Base-by-base conservation (phyloP, 768 basidiomycete species). In the Leccinum longicurvipes region DNA sequence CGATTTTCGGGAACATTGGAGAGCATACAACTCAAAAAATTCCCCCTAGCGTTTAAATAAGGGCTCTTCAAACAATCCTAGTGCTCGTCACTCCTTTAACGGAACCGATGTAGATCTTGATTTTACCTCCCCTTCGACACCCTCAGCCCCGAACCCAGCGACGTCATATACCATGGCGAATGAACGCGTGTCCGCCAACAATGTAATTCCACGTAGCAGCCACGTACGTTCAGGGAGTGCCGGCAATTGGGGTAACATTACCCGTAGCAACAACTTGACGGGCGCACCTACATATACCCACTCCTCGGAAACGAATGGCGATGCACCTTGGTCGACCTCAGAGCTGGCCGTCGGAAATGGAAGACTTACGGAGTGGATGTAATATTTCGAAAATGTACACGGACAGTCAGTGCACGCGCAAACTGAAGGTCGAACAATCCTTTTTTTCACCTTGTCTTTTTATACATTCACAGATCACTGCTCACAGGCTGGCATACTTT, bases 151-250 rank as follows among this genome's bases (percentile, higher is more conserved):
- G 15, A 78, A 63, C 66, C 78, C 76, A 60, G 63, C 72, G 11
- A 64, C 82, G 52, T 73, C 79, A 19, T 73, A 69, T 63, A 64
- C 64, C 34, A 68, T 69, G 62, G 57, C 62, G 56, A 77, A 75
- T 41, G 77, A 72, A 50, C 80, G 76, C 59, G 73, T 64, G 39
- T 49, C 68, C 1, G 51, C 58, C 46, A 73, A 67, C 61, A 70
- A 74, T 44, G 68, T 54, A 48, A 62, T 64, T 39, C 61, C 76
- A 19, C 82, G 87, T 54, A 74, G 76, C 27, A 83, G 86, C 34
- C 89, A 91, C 65, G 82, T 83, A 56, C 85, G 89, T 58, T 83
- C 87, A 44, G 89, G 89, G 46, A 91, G 89, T 68, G 86, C 86
- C 25, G 88, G 88, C 29, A 91, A 89, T 67, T 91, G 89, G 89